Conservation (phyloP, 2,329 filamentous ascomycete species). For the Pseudogymnoascus pannorum region DNA sequence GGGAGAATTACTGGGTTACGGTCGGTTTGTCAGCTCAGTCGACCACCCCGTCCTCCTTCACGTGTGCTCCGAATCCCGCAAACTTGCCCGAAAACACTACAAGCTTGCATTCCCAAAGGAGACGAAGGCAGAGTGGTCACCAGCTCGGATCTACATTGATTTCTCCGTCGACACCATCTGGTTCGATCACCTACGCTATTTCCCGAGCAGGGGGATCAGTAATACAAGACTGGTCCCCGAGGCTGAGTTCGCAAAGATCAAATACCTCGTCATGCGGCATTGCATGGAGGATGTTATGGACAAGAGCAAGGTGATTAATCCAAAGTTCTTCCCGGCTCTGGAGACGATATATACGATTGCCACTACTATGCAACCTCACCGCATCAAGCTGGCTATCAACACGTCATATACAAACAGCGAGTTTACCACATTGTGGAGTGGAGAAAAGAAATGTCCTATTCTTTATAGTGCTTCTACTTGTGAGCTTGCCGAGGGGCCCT, state of each 20-base stretch:
- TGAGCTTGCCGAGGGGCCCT: too few relatives aligned
- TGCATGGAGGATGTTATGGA: background rate
- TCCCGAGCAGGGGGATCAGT: background rate
- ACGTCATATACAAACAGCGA: background rate
- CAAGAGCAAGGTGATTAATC: background rate
- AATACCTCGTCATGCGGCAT: background rate
- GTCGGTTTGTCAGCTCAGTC: background rate
- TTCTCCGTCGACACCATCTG: background rate
- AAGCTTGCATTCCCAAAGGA: background rate
- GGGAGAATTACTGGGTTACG: background rate
- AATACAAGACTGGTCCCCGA: background rate
- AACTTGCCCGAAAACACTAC: background rate
- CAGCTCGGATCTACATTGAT: background rate
- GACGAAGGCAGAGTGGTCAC: background rate
- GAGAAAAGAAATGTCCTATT: background rate
- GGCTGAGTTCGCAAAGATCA: background rate
- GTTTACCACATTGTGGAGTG: background rate
- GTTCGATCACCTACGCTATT: background rate
- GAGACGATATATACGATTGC: background rate
- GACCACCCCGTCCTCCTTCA: background rate
- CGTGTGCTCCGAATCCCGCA: background rate
- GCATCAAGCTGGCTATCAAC: background rate
- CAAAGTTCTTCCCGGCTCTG: background rate
- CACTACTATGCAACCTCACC: background rate
- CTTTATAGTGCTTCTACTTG: background rate